phyloP scores from a whole-genome alignment of 2,329 filamentous ascomycete species.

The Diaporthe sp. region DNA sequence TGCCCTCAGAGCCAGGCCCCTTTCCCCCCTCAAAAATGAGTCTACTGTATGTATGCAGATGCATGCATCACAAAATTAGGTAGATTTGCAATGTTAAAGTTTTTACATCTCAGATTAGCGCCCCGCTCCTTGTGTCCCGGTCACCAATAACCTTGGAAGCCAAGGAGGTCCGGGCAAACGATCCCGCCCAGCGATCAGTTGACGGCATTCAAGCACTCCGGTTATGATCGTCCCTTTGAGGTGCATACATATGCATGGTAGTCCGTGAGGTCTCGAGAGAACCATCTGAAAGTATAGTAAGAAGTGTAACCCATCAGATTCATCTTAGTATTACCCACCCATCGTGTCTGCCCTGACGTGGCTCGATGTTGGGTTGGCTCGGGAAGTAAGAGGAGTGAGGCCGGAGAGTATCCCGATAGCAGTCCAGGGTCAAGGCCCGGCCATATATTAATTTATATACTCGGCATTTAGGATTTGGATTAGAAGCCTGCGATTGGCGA shows the following conservation, averaged over 20 bases:
- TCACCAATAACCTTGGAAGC: not conserved
- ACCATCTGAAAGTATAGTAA: too few relatives aligned
- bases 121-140: not conserved
- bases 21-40: not conserved
- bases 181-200: too few relatives aligned
- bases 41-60: not conserved
- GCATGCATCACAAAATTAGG: not conserved
- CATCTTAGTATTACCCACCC: fast-evolving
- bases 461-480: not conserved
- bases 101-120: not conserved
- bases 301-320: not conserved
- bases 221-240: not conserved
- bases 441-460: not conserved
- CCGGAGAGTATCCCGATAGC: not conserved
- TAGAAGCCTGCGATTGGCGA: not conserved
- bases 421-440: not conserved
- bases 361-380: not conserved
- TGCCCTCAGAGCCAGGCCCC: not conserved
- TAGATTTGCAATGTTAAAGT: not conserved
- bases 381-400: not conserved
- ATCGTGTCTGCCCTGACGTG: not conserved
- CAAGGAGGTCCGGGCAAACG: not conserved
- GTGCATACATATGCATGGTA: too few relatives aligned
- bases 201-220: not conserved
- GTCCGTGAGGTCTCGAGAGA: too few relatives aligned